These are phyloP conservation scores for Geum urbanum DNA, from an alignment of 306 rosid genomes.

Conservation along the genomic window DNA sequence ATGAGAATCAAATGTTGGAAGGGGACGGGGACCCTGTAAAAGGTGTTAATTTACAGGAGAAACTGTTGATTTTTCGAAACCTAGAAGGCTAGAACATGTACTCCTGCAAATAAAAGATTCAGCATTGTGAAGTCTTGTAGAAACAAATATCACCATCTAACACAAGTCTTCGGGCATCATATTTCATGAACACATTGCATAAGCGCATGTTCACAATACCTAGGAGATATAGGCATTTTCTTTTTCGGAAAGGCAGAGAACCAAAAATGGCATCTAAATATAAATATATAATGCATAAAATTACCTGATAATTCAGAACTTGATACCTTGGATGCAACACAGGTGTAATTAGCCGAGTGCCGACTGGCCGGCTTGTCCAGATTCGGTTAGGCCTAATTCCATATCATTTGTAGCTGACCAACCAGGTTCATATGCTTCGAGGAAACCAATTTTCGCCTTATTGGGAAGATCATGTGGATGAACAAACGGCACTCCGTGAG, in stretches of 20 bases:
- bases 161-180: not conserved
- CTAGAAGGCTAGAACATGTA: conserved; percentile 39
- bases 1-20: not conserved
- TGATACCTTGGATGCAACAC: conserved; percentile 36
- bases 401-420: conserved; percentile 87
- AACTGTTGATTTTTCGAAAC: conserved; percentile 5
- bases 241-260: conserved; percentile 7
- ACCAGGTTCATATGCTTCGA: conserved; percentile 98
- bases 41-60: not conserved
- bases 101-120: conserved; percentile 43
- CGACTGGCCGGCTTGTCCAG: conserved; percentile 85
- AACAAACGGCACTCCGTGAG: conserved; percentile 93
- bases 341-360: conserved; percentile 57
- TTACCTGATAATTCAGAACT: conserved; percentile 29
- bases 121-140: not conserved
- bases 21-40: not conserved
- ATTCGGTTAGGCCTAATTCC: conserved; percentile 59
- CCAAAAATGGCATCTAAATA: not conserved
- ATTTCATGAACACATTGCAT: not conserved
- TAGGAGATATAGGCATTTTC: not conserved
- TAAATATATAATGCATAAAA: not conserved
- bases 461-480: conserved; percentile 98
- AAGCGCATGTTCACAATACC: too few species aligned
- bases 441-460: conserved; percentile 94
- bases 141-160: not conserved